phyloP scores from a whole-genome alignment of 345 rosid species.

The Salix udensis region DNA sequence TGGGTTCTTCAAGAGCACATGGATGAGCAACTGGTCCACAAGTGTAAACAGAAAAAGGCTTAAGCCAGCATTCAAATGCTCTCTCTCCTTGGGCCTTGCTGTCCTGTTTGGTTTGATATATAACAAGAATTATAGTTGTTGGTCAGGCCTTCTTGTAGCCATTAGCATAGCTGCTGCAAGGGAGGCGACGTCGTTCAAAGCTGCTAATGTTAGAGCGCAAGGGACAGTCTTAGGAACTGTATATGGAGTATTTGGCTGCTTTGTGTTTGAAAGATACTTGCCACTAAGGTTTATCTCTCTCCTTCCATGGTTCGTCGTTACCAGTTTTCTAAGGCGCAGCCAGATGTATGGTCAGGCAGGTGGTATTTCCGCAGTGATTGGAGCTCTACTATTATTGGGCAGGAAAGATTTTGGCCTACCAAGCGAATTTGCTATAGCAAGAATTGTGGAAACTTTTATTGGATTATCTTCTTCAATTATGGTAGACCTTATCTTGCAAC shows the following conservation, averaged over 20 bases:
- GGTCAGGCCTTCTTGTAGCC: constrained; percentile 85
- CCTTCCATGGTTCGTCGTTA: constrained; percentile 81
- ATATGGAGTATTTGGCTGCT: constrained; percentile 80
- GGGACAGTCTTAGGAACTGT: constrained; percentile 90
- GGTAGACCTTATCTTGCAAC: constrained; percentile 59
- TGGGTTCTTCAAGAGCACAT: constrained; percentile 12
- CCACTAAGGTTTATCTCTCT: constrained; percentile 66
- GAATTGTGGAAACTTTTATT: constrained; percentile 81
- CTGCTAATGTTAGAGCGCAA: constrained; percentile 77
- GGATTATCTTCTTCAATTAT: constrained; percentile 66
- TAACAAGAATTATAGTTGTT: constrained; percentile 63
- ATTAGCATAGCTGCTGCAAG: constrained; percentile 57
- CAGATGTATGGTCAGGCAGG: constrained; percentile 84
- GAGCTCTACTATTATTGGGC: constrained; percentile 75
- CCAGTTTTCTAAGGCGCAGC: constrained; percentile 62
- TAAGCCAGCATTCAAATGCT: constrained; percentile 58
- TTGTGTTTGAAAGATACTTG: constrained; percentile 62
- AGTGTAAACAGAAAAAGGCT: constrained; percentile 32
- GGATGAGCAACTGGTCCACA: constrained; percentile 22
- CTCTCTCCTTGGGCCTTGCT: constrained; percentile 66
- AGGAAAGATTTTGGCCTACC: constrained; percentile 73
- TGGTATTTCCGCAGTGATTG: constrained; percentile 72
- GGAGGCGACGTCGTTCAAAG: constrained; percentile 78
- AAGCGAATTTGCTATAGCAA: constrained; percentile 75
- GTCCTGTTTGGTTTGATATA: constrained; percentile 60